Conservation (phyloP, 2,329 filamentous ascomycete species). For the Fusarium decemcellulare region DNA sequence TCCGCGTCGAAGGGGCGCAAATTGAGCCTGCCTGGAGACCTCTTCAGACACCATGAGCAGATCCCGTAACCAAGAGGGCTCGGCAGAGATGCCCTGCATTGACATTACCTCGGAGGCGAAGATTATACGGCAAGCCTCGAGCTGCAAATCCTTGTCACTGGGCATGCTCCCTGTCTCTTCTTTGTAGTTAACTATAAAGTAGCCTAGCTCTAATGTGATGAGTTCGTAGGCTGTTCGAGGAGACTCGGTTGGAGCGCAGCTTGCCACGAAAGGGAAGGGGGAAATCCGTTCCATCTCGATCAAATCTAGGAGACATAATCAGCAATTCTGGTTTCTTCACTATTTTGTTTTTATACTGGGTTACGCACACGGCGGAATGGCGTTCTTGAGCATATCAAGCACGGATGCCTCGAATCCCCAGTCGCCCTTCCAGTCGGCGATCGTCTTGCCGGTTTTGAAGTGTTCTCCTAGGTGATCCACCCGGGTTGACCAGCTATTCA, state of each 20-base stretch:
- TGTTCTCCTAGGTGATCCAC: constrained; percentile 77
- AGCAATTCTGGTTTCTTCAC: too few species aligned
- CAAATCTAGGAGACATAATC: constrained; percentile 70
- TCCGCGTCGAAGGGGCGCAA: constrained; percentile 62
- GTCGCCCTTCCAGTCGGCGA: constrained; percentile 79
- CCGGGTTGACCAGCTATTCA: constrained; percentile 73
- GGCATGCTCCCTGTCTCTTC: constrained; percentile 58
- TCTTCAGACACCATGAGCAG: constrained; percentile 66
- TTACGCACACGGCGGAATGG: constrained; percentile 74
- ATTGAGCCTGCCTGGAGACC: constrained; percentile 59
- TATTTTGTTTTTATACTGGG: too few species aligned
- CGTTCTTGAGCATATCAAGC: constrained; percentile 75
- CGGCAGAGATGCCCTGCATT: constrained; percentile 54
- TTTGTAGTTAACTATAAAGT: constrained; percentile 63
- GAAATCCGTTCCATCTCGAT: constrained; percentile 74
- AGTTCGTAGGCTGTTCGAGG: constrained; percentile 73
- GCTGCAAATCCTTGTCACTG: constrained; percentile 67
- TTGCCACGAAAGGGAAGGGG: constrained; percentile 67
- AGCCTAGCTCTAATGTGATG: constrained; percentile 70
- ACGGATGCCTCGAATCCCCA: constrained; percentile 76
- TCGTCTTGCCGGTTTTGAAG: constrained; percentile 76
- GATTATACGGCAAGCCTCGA: constrained; percentile 73
- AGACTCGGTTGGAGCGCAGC: constrained; percentile 58
- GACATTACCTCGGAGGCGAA: constrained; percentile 66
- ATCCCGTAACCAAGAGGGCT: constrained; percentile 70